Base-by-base conservation (phyloP, 257 asterid species). In the Penstemon eatonii region DNA sequence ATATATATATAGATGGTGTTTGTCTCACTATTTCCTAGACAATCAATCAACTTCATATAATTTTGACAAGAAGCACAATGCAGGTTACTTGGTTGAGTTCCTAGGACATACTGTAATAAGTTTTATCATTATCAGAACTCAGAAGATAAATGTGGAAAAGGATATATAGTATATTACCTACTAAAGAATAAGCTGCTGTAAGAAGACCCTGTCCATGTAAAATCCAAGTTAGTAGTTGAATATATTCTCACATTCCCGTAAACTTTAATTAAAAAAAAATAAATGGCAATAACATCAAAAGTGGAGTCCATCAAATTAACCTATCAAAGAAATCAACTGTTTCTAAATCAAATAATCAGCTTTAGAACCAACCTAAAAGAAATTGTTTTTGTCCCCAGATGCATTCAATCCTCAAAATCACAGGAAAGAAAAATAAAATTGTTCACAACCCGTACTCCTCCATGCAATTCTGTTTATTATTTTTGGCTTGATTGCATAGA, bases 151-250 rank as follows among this genome's bases (percentile, higher is more conserved):
- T 56, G 64, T 33, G 66, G 38, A 72, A 49, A 38, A 56, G 56
- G 9, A n/a, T 15, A 15, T 15, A 15, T 25, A 63, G 13, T 37
- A 39, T 51, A 68, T 76, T 77, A 89, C 96, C 96, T 79, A 63
- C 9, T 44, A 84, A 53, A 3, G 87, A 82, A 66, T 78, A 89
- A 70, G 85, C 75, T 36, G 84, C 82, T 37, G 88, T 90, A 72
- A 68, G 60, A 19, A 78, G 45, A 42, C 86, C 96, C 94, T 89
- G 89, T 68, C 45, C 70, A 78, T 42, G 18, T 53, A 72, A 58
- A 74, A 51, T n/a, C 40, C 40, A 38, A 5, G 64, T 72, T 53
- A 77, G 43, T 44, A 13, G 67, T 64, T 52, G 33, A 67, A 67
- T 58, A 69, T 4, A 62, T 37, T 12, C 47, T 41, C 8, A 65